Conservation (phyloP, 352 stramenopile species). For the Albugo candida region DNA sequence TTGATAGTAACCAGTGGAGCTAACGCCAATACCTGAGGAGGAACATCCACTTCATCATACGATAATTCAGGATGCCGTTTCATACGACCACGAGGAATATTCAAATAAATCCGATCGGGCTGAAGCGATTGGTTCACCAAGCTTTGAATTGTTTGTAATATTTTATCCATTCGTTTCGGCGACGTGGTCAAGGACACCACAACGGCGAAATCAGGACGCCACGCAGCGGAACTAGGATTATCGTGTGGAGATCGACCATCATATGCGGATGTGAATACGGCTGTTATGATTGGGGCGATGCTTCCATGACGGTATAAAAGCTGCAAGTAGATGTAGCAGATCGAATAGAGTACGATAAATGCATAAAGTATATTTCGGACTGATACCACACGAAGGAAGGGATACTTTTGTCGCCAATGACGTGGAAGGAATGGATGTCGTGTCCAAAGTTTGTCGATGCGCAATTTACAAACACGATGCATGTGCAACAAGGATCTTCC, state of each 20-base stretch:
- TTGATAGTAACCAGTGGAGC: slow-evolving; percentile 41
- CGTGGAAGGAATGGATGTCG: too few species aligned
- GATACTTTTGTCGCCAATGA: slow-evolving; percentile 4
- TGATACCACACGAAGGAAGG: slow-evolving; percentile 22
- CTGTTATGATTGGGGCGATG: slow-evolving; percentile 45
- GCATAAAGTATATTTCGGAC: slow-evolving; percentile 14
- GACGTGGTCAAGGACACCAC: slow-evolving; percentile 68
- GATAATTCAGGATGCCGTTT: slow-evolving; percentile 52
- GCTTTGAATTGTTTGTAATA: slow-evolving; percentile 55
- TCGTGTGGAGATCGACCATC: slow-evolving; percentile 23
- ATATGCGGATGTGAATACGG: slow-evolving; percentile 40
- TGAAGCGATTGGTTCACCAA: slow-evolving; percentile 30
- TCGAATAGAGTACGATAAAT: slow-evolving; percentile 9
- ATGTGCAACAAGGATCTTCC: too few species aligned
- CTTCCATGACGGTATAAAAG: slow-evolving; percentile 54
- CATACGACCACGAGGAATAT: slow-evolving; percentile 48
- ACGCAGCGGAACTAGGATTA: slow-evolving; percentile 18
- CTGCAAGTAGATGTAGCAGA: slow-evolving; percentile 33
- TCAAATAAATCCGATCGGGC: slow-evolving; percentile 63
- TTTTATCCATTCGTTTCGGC: slow-evolving; percentile 41
- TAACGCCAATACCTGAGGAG: slow-evolving; percentile 14
- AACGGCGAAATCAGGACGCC: slow-evolving; percentile 53
- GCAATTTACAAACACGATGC: too few species aligned
- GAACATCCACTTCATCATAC: slow-evolving; percentile 50
- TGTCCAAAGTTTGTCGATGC: too few species aligned